A percentile compares a stretch with the other conserved stretches of the same genome.
Evolutionary conservation across 176 grass and related monocot species (phyloP).

Genomic region (maize (Zea mays)): Zm-B73-REFERENCE-NAM-5.0 NC_050098.1:29640001-29640500

Average conservation of each 20-base stretch:
- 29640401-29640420: conserved; percentile 84
- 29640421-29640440: conserved; percentile 57
- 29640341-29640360: conserved; percentile 63
- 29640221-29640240: conserved; percentile 8
- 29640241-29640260: not conserved
- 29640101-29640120: not conserved
- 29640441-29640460: not conserved
- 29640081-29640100: not conserved
- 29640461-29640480: not conserved
- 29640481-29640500: conserved; percentile 12
- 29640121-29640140: not conserved
- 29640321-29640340: conserved; percentile 63
- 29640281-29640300: not conserved
- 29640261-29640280: not conserved
- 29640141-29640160: not conserved
- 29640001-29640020: conserved; percentile 27
- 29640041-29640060: conserved; percentile 89
- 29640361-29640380: conserved; percentile 88
- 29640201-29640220: not conserved
- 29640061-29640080: conserved; percentile 49
- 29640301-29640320: conserved; percentile 14
- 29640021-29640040: conserved; percentile 54
- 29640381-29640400: conserved; percentile 80
- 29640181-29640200: conserved; percentile 10
- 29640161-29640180: not conserved